A percentile compares a stretch with the other conserved stretches of the same genome.
phyloP scores from a whole-genome alignment of 2,329 filamentous ascomycete genomes.

The Acrodontium crateriforme region DNA sequence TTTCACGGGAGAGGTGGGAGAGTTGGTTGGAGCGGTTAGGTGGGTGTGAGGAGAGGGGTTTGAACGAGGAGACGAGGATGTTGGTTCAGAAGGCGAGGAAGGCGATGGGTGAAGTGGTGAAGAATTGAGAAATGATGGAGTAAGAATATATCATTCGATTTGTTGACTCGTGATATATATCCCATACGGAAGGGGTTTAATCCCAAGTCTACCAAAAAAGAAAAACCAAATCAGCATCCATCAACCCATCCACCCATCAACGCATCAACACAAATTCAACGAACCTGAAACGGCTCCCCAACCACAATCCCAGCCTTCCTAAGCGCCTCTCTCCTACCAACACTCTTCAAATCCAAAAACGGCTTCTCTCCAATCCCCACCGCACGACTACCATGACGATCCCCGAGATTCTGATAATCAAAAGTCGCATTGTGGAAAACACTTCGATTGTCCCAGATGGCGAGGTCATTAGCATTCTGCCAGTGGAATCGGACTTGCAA shows the following conservation, averaged over 20 bases:
- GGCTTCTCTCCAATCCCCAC: slow-evolving; percentile 3
- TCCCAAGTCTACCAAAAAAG: too few relatives aligned
- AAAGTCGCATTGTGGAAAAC: slow-evolving; percentile 3
- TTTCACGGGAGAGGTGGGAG: slow-evolving; percentile 15
- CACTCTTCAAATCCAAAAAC: slow-evolving; percentile 3
- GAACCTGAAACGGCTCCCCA: slow-evolving; percentile 1
- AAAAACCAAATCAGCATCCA: too few relatives aligned
- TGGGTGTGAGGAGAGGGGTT: slow-evolving; percentile 4
- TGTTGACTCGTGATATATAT: too few relatives aligned
- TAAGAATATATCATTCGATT: too few relatives aligned
- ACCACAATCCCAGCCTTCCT: neutral
- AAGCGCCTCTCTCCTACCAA: slow-evolving; percentile 1
- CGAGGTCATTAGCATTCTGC: slow-evolving; percentile 36
- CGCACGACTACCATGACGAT: slow-evolving; percentile 1
- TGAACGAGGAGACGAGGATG: slow-evolving; percentile 6
- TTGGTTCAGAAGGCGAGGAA: slow-evolving; percentile 9
- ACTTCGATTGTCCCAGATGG: slow-evolving; percentile 28
- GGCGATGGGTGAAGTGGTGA: slow-evolving; percentile 6
- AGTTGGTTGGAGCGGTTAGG: slow-evolving; percentile 13
- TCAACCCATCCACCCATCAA: too few relatives aligned
- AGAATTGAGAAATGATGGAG: too few relatives aligned
- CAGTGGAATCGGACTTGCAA: slow-evolving; percentile 37
- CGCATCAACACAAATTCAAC: too few relatives aligned
- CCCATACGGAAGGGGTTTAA: too few relatives aligned
- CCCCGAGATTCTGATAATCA: slow-evolving; percentile 3